phyloP scores from a whole-genome alignment of 2,329 filamentous ascomycete species.

The Keithomyces neogunnii region DNA sequence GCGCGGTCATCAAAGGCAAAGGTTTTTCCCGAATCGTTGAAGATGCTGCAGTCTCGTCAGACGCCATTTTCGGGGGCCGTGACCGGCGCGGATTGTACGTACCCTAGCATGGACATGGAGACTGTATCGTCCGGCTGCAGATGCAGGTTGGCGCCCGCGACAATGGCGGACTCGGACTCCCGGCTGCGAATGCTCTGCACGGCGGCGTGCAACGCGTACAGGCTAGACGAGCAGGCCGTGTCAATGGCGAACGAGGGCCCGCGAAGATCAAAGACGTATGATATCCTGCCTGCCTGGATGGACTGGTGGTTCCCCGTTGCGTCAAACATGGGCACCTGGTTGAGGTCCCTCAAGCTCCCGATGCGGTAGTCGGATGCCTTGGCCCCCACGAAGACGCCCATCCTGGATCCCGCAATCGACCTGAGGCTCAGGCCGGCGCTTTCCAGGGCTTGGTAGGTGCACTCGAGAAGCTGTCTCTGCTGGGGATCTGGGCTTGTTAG shows the following conservation, averaged over 20 bases:
- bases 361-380: background rate
- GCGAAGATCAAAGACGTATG: constrained; percentile 10
- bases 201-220: constrained; percentile 24
- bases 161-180: constrained; percentile 12
- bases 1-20: too few relatives aligned
- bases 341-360: background rate
- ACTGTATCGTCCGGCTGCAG: constrained; percentile 1
- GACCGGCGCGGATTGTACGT: constrained; percentile 13
- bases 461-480: constrained; percentile 37
- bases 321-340: background rate
- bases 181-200: constrained; percentile 3
- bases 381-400: constrained; percentile 28
- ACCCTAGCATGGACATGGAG: constrained; percentile 7
- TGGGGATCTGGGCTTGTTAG: constrained; percentile 26
- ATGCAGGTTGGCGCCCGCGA: constrained; percentile 11
- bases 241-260: constrained; percentile 21
- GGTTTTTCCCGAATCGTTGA: constrained; percentile 5
- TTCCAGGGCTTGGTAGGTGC: constrained; percentile 40
- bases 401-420: constrained; percentile 31
- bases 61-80: constrained; percentile 11
- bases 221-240: constrained; percentile 27
- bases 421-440: constrained; percentile 36
- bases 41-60: constrained; percentile 10
- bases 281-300: constrained; percentile 9
- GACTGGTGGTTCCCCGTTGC: background rate